phyloP scores from a whole-genome alignment of 352 stramenopile genomes.

The Phytophthora fragariaefolia region DNA sequence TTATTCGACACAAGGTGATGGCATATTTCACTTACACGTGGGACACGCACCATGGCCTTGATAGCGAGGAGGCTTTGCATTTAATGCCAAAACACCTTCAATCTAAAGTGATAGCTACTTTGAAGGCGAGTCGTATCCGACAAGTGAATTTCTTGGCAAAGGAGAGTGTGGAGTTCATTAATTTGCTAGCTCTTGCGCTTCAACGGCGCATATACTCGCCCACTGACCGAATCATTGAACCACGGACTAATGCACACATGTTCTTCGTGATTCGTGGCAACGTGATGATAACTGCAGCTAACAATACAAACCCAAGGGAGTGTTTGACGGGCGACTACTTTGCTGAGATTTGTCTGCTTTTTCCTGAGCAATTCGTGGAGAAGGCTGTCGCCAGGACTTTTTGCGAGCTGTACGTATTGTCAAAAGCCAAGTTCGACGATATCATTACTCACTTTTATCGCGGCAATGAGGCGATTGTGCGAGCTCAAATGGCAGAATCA shows the following conservation, averaged over 20 bases:
- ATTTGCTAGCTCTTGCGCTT: slow-evolving; percentile 52
- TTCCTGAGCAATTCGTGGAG: slow-evolving; percentile 57
- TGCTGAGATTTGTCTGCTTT: slow-evolving; percentile 53
- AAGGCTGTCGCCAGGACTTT: slow-evolving; percentile 73
- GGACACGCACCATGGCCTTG: slow-evolving; percentile 58
- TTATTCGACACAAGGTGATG: slow-evolving; percentile 13
- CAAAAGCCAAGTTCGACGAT: slow-evolving; percentile 60
- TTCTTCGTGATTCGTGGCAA: slow-evolving; percentile 68
- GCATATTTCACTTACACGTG: slow-evolving; percentile 44
- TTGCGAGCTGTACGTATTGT: slow-evolving; percentile 73
- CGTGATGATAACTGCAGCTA: slow-evolving; percentile 47
- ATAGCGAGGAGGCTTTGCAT: slow-evolving; percentile 60
- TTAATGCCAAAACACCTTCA: slow-evolving; percentile 59
- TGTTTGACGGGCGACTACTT: slow-evolving; percentile 66
- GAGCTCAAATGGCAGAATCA: slow-evolving; percentile 43
- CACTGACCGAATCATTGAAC: slow-evolving; percentile 60
- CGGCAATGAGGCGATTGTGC: slow-evolving; percentile 29
- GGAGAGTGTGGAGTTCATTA: slow-evolving; percentile 72
- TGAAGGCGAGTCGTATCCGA: slow-evolving; percentile 64
- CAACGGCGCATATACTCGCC: slow-evolving; percentile 57
- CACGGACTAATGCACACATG: slow-evolving; percentile 68
- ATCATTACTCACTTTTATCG: slow-evolving; percentile 59
- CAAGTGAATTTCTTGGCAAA: slow-evolving; percentile 70
- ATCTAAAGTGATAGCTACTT: slow-evolving; percentile 54
- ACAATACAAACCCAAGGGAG: slow-evolving; percentile 47